A percentile compares a stretch with the other conserved stretches of the same genome.
Evolutionary conservation across 148 eudicot genomes (phyloP).

Genomic region (Rhododendron williamsianum): DNA sequence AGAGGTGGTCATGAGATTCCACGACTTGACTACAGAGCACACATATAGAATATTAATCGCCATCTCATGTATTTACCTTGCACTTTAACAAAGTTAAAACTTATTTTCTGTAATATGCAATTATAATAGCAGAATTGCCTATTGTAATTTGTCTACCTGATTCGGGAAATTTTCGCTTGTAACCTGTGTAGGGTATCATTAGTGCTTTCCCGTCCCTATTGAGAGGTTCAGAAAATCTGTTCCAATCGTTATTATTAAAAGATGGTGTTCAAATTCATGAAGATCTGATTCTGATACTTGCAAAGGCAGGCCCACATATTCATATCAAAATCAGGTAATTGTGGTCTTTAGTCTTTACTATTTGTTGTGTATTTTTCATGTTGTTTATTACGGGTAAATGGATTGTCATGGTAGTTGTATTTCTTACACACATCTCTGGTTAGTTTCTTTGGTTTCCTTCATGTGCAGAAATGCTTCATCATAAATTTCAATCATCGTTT

Average conservation of each 20-base stretch:
- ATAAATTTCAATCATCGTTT: neutral
- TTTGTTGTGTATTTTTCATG: neutral
- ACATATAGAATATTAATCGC: neutral
- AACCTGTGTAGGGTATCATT: slow-evolving; percentile 42
- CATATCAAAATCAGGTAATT: slow-evolving; percentile 56
- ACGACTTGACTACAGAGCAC: neutral
- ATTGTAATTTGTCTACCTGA: neutral
- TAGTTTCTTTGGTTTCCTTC: slow-evolving; percentile 1
- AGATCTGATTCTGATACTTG: slow-evolving; percentile 56
- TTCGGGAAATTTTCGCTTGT: neutral
- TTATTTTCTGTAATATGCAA: neutral
- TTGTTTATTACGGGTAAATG: neutral
- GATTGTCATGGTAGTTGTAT: neutral
- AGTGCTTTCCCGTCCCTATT: slow-evolving; percentile 61
- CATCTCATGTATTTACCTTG: neutral
- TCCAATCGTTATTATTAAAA: slow-evolving; percentile 41
- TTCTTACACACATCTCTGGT: neutral
- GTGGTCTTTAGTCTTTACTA: neutral
- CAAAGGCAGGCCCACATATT: slow-evolving; percentile 48
- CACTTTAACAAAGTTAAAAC: neutral
- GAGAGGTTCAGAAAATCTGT: slow-evolving; percentile 62
- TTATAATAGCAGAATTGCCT: neutral
- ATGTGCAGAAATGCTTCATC: neutral
- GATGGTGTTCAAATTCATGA: slow-evolving; percentile 37
- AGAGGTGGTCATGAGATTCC: neutral